Evolutionary conservation across 805 yeast species (phyloP).

Genomic region (Candida corydali): DNA sequence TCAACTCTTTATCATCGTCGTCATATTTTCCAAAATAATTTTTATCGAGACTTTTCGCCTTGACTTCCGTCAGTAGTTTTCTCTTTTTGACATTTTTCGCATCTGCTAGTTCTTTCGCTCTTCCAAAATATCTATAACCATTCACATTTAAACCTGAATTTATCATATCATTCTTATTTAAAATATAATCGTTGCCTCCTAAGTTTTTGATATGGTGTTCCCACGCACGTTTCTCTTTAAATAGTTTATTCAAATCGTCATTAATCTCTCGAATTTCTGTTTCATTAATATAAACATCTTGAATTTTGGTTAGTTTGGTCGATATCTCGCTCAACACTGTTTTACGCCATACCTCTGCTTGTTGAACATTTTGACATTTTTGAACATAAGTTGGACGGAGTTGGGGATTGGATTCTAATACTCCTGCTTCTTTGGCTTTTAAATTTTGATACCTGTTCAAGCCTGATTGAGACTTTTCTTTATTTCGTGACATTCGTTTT

Average conservation of each 20-base stretch:
- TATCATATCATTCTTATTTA: slow-evolving; percentile 18
- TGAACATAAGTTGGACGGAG: slow-evolving; percentile 60
- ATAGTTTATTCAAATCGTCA: slow-evolving; percentile 63
- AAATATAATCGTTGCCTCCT: slow-evolving; percentile 69
- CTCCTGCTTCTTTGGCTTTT: slow-evolving; percentile 56
- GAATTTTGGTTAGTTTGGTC: slow-evolving; percentile 54
- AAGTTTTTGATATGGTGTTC: slow-evolving; percentile 65
- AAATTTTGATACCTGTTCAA: slow-evolving; percentile 62
- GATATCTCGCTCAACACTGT: slow-evolving; percentile 63
- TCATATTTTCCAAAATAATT: slow-evolving; percentile 44
- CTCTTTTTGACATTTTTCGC: slow-evolving; percentile 31
- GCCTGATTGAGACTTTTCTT: slow-evolving; percentile 66
- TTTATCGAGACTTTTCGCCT: slow-evolving; percentile 19
- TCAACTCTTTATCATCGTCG: slow-evolving; percentile 16
- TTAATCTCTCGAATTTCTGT: slow-evolving; percentile 66
- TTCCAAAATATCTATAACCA: slow-evolving; percentile 74
- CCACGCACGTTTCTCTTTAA: slow-evolving; percentile 72
- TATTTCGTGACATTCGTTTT: slow-evolving; percentile 65
- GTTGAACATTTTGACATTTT: slow-evolving; percentile 49
- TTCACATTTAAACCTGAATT: slow-evolving; percentile 25
- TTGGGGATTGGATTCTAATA: slow-evolving; percentile 49
- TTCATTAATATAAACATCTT: slow-evolving; percentile 55
- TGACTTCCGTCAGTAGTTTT: neutral
- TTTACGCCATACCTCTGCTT: slow-evolving; percentile 68
- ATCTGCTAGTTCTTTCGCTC: slow-evolving; percentile 79